Base-by-base conservation (phyloP, 495 filamentous ascomycete genomes). In the Lophium mytilinum region DNA sequence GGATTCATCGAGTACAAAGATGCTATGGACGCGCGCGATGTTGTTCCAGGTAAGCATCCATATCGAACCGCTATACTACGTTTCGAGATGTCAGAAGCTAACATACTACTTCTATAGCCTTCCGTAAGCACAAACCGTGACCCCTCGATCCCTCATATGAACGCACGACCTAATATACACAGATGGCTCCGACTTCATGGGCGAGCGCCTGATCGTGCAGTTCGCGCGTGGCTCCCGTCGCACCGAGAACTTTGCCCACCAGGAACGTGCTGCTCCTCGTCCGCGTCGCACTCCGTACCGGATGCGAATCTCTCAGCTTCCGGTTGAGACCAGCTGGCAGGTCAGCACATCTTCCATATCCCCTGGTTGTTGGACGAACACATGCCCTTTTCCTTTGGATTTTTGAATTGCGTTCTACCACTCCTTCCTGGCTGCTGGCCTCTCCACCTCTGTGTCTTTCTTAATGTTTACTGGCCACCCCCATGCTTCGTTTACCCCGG, bases 1-100 rank as follows among this genome's bases (percentile, higher is more conserved):
- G 93, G 93, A 71, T 98, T 98, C 74, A 94, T 98, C 69, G 94
- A 98, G 71, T 98, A 97, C 73, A 92, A 96, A 70, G 93, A 96
- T 78, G 81, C 89, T 39, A 85, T 95, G 81, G 93, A 97, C 78
- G 94, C 93, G 57, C 85, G 90, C 62, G 93, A 97, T 74, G 89
- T 97, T 42, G 93, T 98, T 58, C 93, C 93, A 69, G 90, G 93
- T 98, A 80, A 74, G 83, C 24, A 3, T 30, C 24, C 24, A 69
- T 21, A 48, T 48, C 33, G 61, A 42, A 15, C 52, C 17, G 35
- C 12, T 37, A 10, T 53, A 11, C 19, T 30, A 15, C n/a, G 12
- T 45, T 18, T 12, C 17, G 30, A 48, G 19, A 8, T 35, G 11
- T 30, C 17, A 36, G 12, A 41, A 30, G 53, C 64, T 64, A 61